phyloP scores from a whole-genome alignment of 2,329 filamentous ascomycete genomes.

The Epichloe scottii region DNA sequence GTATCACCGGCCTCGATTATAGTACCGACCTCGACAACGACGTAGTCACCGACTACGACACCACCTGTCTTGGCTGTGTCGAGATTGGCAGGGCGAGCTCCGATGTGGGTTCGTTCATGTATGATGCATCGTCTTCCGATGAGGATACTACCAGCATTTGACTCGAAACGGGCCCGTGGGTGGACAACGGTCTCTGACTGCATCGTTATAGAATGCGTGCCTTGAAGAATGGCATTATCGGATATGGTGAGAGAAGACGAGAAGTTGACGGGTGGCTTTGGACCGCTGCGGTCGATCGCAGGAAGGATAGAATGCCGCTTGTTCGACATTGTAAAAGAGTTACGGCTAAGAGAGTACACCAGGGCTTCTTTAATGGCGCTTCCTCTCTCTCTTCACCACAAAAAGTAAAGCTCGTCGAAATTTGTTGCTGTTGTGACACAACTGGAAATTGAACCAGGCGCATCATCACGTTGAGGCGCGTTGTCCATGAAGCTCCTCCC shows the following conservation, averaged over 20 bases:
- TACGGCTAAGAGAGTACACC: no score
- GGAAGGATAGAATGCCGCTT: slow-evolving; percentile 47
- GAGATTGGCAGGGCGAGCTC: slow-evolving; percentile 24
- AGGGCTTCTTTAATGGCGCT: no score
- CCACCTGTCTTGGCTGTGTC: slow-evolving; percentile 27
- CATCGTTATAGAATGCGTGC: slow-evolving; percentile 67
- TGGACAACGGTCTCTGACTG: slow-evolving; percentile 73
- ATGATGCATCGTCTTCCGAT: slow-evolving; percentile 75
- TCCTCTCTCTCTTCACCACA: no score
- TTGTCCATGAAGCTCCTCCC: not conserved
- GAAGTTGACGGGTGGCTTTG: slow-evolving; percentile 50
- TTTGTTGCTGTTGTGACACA: no score
- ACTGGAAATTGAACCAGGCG: no score
- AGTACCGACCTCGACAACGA: slow-evolving; percentile 47
- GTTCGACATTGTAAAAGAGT: slow-evolving; percentile 22
- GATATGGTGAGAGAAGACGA: slow-evolving; percentile 48
- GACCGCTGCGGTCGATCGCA: slow-evolving; percentile 37
- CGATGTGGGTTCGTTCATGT: slow-evolving; percentile 53
- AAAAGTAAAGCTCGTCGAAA: no score
- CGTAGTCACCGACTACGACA: slow-evolving; percentile 47
- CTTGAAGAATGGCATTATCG: slow-evolving; percentile 50
- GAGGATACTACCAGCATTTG: slow-evolving; percentile 64
- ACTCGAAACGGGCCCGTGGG: slow-evolving; percentile 68
- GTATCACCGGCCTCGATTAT: slow-evolving; percentile 50
- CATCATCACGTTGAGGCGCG: not conserved